phyloP scores from a whole-genome alignment of 371 early-diverging fungal species.

The Saksenaea vasiformis region DNA sequence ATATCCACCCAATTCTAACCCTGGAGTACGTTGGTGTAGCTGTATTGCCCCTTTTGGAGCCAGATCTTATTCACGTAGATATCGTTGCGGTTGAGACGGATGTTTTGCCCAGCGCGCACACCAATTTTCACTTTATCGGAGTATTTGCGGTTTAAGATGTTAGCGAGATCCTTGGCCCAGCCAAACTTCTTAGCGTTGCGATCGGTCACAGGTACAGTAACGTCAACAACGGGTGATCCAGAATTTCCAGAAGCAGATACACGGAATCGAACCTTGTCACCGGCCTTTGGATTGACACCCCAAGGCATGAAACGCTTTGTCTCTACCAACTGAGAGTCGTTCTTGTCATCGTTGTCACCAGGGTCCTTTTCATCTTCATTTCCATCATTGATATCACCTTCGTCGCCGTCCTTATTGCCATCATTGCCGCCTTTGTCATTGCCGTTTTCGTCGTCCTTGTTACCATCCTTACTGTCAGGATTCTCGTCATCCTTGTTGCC shows the following conservation, averaged over 20 bases:
- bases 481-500: conserved; percentile 41
- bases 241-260: background rate
- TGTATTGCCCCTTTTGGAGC: background rate
- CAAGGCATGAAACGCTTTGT: background rate
- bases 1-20: too few relatives aligned
- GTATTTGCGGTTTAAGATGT: background rate
- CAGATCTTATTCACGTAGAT: background rate
- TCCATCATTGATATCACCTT: conserved; percentile 39
- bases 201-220: background rate
- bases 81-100: background rate
- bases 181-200: background rate
- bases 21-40: too few relatives aligned
- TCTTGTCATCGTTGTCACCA: conserved; percentile 56
- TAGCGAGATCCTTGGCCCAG: background rate
- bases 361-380: conserved; percentile 64
- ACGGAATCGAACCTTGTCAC: conserved; percentile 43
- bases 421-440: conserved; percentile 87
- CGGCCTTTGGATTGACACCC: conserved; percentile 67
- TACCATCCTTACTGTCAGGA: conserved; percentile 20
- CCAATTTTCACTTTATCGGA: background rate
- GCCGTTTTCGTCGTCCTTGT: too few relatives aligned
- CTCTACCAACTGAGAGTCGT: conserved; percentile 64
- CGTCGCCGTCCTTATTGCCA: conserved; percentile 62
- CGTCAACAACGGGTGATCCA: background rate
- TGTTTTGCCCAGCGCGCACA: background rate